Percentiles rank a stretch among this genome's conserved stretches.
These are phyloP conservation scores for Colletotrichum limetticola DNA, from an alignment of 2,329 filamentous ascomycete genomes.

Conservation along the genomic window DNA sequence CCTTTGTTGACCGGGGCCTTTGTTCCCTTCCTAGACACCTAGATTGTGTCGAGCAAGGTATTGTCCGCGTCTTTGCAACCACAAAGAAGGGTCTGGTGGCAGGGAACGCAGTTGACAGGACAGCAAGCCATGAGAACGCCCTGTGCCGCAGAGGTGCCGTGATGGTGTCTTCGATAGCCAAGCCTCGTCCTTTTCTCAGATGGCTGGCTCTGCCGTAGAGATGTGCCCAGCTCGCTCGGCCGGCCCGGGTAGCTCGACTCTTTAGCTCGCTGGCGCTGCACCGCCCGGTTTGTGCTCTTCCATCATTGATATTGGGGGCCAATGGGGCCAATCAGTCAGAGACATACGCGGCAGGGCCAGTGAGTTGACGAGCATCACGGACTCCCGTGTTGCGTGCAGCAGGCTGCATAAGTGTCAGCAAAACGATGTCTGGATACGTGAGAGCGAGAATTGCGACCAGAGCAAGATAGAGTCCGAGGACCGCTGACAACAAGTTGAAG, in stretches of 20 bases:
- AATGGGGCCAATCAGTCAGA: slow-evolving; percentile 3
- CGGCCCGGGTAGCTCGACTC: background rate
- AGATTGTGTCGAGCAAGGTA: background rate
- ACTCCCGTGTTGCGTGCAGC: slow-evolving; percentile 1
- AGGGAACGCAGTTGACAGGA: slow-evolving; percentile 2
- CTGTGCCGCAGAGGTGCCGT: slow-evolving; percentile 1
- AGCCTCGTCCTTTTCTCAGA: background rate
- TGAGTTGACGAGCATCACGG: background rate
- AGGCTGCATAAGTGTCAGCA: background rate
- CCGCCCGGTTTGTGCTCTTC: background rate
- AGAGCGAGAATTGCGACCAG: background rate
- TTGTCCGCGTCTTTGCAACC: background rate
- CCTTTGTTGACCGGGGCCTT: background rate
- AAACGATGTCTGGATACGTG: background rate
- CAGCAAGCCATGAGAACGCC: slow-evolving; percentile 8
- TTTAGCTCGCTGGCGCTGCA: slow-evolving; percentile 9
- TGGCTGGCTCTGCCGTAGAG: background rate
- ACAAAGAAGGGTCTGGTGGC: background rate
- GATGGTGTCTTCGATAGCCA: slow-evolving; percentile 18
- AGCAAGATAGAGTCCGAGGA: background rate
- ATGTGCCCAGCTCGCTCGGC: slow-evolving; percentile 4
- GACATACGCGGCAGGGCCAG: background rate
- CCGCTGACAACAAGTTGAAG: background rate
- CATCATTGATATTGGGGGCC: background rate
- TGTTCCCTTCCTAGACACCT: background rate